Evolutionary conservation across 768 basidiomycete species (phyloP).

Genomic region (Rhodosporidiobolus sp.): DNA sequence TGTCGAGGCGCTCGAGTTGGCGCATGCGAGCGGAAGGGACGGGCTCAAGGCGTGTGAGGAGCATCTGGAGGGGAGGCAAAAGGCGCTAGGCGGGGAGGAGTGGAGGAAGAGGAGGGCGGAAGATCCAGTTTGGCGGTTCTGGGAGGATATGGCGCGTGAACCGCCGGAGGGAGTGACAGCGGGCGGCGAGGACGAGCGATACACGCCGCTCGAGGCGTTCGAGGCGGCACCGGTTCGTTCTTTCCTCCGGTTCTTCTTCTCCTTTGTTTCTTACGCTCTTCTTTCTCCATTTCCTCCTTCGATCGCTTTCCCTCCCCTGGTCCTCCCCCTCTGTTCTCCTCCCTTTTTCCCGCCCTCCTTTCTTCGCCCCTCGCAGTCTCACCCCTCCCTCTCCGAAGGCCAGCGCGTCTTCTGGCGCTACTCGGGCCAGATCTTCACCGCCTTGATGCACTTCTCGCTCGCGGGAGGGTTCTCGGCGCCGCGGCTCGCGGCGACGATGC

Average conservation of each 20-base stretch:
- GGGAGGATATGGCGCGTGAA: slow-evolving; percentile 40
- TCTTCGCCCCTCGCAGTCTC: not conserved
- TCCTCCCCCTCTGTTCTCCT: too few species aligned
- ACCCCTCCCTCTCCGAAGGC: slow-evolving; percentile 43
- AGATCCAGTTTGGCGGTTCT: slow-evolving; percentile 41
- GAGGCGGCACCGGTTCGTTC: slow-evolving; percentile 12
- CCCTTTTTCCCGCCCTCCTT: not conserved
- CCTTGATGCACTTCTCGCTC: slow-evolving; percentile 46
- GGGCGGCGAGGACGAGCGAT: not conserved
- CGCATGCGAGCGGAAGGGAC: slow-evolving; percentile 42
- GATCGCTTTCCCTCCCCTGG: too few species aligned
- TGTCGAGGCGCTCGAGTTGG: slow-evolving; percentile 40
- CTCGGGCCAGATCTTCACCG: slow-evolving; percentile 45
- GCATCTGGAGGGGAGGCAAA: slow-evolving; percentile 35
- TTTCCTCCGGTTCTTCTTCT: too few species aligned
- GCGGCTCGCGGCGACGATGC: slow-evolving; percentile 37
- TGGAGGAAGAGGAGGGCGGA: slow-evolving; percentile 28
- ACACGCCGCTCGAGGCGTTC: slow-evolving; percentile 28
- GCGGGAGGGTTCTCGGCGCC: slow-evolving; percentile 46
- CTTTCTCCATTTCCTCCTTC: too few species aligned
- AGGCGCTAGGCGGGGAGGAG: slow-evolving; percentile 39
- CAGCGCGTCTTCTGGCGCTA: slow-evolving; percentile 49
- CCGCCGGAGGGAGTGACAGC: slow-evolving; percentile 29
- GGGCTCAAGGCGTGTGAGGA: slow-evolving; percentile 39
- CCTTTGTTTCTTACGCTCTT: too few species aligned